Percentiles rank a stretch among this genome's conserved stretches.
phyloP scores from a whole-genome alignment of 2,329 filamentous ascomycete species.

The Fusarium sp. region DNA sequence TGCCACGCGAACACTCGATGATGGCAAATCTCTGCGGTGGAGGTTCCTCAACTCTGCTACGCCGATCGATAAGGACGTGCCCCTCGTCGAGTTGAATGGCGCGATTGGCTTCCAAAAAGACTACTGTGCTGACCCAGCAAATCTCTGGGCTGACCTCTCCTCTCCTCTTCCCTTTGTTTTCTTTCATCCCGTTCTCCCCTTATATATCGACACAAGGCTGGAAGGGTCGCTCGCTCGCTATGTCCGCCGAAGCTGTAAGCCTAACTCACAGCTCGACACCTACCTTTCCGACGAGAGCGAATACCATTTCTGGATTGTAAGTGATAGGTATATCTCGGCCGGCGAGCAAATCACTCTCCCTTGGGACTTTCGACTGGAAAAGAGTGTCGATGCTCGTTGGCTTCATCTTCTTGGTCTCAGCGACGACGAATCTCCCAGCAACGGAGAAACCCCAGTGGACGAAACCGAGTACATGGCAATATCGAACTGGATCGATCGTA shows the following conservation, averaged over 20 bases:
- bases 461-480: constrained; percentile 70
- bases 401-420: constrained; percentile 69
- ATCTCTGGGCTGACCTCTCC: constrained; percentile 74
- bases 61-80: constrained; percentile 66
- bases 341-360: constrained; percentile 71
- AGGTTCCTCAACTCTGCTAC: constrained; percentile 68
- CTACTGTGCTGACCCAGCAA: constrained; percentile 74
- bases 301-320: constrained; percentile 94
- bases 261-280: constrained; percentile 89
- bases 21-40: constrained; percentile 68
- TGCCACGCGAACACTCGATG: constrained; percentile 47
- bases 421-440: constrained; percentile 64
- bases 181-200: constrained; percentile 86
- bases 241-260: constrained; percentile 89
- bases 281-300: constrained; percentile 81
- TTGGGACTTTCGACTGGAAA: constrained; percentile 75
- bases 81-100: constrained; percentile 79
- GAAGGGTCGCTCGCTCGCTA: constrained; percentile 90
- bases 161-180: constrained; percentile 80
- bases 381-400: constrained; percentile 63
- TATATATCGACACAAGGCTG: constrained; percentile 91
- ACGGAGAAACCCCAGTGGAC: constrained; percentile 65
- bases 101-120: constrained; percentile 78
- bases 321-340: constrained; percentile 77
- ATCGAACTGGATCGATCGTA: constrained; percentile 72